Conservation (phyloP, 441 rosid genomes). For the Adansonia gregorii region DNA sequence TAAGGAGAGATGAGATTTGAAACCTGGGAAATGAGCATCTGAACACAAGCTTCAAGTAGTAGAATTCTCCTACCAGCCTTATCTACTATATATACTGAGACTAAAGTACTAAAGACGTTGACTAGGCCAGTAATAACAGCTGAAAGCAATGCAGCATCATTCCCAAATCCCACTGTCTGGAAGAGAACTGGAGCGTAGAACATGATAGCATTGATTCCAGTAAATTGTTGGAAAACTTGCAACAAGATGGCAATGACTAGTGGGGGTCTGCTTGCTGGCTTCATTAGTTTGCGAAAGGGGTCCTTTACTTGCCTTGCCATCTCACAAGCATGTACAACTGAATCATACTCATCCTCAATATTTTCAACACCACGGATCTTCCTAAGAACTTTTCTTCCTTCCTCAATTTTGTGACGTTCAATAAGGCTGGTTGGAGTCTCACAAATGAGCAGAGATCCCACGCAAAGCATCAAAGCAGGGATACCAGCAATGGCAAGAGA, state of each 20-base stretch:
- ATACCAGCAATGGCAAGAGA: neutral
- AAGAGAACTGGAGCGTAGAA: neutral
- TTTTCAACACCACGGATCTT: neutral
- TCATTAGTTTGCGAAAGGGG: neutral
- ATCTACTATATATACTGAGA: neutral
- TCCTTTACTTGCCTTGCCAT: neutral
- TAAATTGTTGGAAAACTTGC: neutral
- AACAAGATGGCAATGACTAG: neutral
- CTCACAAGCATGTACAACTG: neutral
- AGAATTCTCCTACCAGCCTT: neutral
- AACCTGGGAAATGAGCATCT: neutral
- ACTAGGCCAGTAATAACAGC: neutral
- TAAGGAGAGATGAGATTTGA: no score
- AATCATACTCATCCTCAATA: neutral
- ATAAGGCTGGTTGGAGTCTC: constrained; percentile 72
- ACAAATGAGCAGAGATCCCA: constrained; percentile 50
- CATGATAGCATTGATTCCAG: neutral
- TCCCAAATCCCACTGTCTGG: neutral
- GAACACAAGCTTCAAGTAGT: neutral
- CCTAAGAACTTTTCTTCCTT: constrained; percentile 32
- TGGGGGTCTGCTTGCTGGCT: neutral
- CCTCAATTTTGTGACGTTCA: constrained; percentile 43
- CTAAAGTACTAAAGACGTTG: neutral
- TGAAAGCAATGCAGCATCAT: neutral
- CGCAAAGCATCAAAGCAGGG: neutral